Percentiles rank a stretch among this genome's conserved stretches.
Evolutionary conservation across 2,329 filamentous ascomycete genomes (phyloP).

Genomic region (Tolypocladium pustulatum): DNA sequence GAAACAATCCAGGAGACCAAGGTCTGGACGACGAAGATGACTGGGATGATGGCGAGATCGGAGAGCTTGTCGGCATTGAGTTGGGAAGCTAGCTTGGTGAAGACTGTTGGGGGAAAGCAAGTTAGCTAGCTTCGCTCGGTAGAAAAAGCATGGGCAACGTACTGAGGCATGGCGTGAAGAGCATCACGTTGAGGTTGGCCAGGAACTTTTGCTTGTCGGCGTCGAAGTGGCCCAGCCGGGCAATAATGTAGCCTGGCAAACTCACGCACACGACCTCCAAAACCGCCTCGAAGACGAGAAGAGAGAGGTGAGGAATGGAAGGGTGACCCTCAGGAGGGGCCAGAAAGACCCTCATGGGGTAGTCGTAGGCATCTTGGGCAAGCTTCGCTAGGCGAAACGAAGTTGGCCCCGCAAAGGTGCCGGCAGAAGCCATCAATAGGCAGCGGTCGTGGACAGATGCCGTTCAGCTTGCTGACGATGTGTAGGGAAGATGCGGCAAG

Average conservation of each 20-base stretch:
- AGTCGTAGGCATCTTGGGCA: constrained; percentile 27
- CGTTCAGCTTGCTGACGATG: background rate
- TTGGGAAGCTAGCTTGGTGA: constrained; percentile 92
- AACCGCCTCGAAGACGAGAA: constrained; percentile 90
- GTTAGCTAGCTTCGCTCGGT: background rate
- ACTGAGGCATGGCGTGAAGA: constrained; percentile 97
- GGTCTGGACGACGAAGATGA: constrained; percentile 86
- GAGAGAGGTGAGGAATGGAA: constrained; percentile 55
- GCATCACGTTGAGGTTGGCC: constrained; percentile 88
- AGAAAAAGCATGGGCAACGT: constrained; percentile 23
- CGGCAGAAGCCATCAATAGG: constrained; percentile 24
- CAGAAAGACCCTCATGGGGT: constrained; percentile 29
- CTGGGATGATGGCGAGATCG: constrained; percentile 87
- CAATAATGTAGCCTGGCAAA: constrained; percentile 86
- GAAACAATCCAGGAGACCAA: constrained; percentile 75
- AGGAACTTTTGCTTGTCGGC: constrained; percentile 94
- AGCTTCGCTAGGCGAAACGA: constrained; percentile 32
- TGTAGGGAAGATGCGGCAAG: background rate
- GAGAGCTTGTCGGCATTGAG: constrained; percentile 81
- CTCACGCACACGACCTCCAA: constrained; percentile 93
- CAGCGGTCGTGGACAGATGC: background rate
- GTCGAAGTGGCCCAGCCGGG: constrained; percentile 83
- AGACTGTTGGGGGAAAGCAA: constrained; percentile 49
- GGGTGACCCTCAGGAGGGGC: constrained; percentile 46
- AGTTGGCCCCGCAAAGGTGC: constrained; percentile 27